A percentile compares a stretch with the other conserved stretches of the same genome.
Conservation (phyloP, 1,284 basidiomycete species). For the Cryptococcus sp. region DNA sequence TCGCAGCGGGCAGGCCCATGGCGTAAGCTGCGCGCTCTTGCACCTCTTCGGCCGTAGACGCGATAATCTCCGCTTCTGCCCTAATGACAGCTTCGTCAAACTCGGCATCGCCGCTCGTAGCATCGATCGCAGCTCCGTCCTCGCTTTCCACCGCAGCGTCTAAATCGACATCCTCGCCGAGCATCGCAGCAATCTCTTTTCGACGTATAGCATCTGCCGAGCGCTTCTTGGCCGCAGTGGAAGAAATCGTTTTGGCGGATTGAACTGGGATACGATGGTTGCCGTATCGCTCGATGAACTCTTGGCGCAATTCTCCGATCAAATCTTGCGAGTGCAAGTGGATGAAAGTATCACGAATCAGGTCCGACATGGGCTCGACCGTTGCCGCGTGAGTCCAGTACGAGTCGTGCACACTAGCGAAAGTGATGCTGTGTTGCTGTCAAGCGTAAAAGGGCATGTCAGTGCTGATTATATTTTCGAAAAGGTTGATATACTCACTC, state of each 20-base stretch:
- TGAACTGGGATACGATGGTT: constrained; percentile 70
- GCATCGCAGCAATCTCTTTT: constrained; percentile 20
- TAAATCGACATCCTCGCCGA: constrained; percentile 28
- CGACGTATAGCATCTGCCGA: constrained; percentile 16
- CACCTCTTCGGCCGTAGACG: constrained; percentile 9
- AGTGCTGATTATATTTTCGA: background rate
- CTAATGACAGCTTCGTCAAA: constrained; percentile 9
- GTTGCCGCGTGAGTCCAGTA: constrained; percentile 96
- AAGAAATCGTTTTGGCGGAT: constrained; percentile 25
- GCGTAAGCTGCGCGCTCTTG: constrained; percentile 10
- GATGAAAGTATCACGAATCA: constrained; percentile 93
- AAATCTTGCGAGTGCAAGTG: constrained; percentile 86
- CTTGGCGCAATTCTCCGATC: constrained; percentile 59
- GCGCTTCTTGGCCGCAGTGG: constrained; percentile 12
- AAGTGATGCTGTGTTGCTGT: constrained; percentile 71
- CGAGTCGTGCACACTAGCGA: constrained; percentile 97
- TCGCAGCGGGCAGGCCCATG: constrained; percentile 12
- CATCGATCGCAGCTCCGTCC: constrained; percentile 21
- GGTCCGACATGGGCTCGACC: constrained; percentile 84
- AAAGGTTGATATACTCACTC: constrained; percentile 57
- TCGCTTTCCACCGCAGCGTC: constrained; percentile 38
- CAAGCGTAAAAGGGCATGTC: background rate
- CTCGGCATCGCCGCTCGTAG: background rate
- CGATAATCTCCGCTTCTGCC: constrained; percentile 14
- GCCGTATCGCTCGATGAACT: constrained; percentile 77